These are phyloP conservation scores for Ensete ventricosum DNA, from an alignment of 176 grass and related monocot species.

Conservation along the genomic window DNA sequence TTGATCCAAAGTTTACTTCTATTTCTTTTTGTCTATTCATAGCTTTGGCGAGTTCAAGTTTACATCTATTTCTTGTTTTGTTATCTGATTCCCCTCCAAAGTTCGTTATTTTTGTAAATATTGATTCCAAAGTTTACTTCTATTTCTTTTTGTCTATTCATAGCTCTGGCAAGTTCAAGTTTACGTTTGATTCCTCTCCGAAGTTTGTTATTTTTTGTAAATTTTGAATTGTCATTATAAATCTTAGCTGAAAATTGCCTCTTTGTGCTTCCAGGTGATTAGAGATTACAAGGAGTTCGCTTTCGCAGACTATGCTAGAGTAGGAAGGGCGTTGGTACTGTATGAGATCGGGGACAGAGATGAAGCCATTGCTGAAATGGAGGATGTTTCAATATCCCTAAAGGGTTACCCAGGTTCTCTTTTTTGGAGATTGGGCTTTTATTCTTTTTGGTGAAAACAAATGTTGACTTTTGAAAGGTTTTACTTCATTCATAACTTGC, in stretches of 20 bases:
- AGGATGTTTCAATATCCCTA: conserved; percentile 89
- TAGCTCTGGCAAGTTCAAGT: no score
- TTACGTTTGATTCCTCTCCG: no score
- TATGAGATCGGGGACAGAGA: conserved; percentile 94
- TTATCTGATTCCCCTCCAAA: no score
- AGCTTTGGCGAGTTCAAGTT: no score
- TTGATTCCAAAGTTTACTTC: neutral
- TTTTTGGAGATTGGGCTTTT: neutral
- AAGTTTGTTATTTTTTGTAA: no score
- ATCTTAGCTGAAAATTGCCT: neutral
- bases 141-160: no score
- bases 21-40: no score
- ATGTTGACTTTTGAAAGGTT: neutral
- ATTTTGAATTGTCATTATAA: neutral
- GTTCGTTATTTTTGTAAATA: no score
- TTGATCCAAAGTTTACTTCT: no score
- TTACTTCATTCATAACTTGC: neutral
- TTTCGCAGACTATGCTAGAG: conserved; percentile 77
- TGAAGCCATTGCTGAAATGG: conserved; percentile 91
- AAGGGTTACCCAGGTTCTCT: conserved; percentile 77
- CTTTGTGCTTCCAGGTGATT: conserved; percentile 26
- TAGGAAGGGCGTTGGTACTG: conserved; percentile 74
- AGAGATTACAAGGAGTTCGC: conserved; percentile 67
- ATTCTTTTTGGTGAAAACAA: neutral
- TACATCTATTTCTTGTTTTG: no score